Evolutionary conservation across 768 basidiomycete species (phyloP), one percentile per base, ranked within the genome.

Genomic region (Mycena leptocephala): DNA sequence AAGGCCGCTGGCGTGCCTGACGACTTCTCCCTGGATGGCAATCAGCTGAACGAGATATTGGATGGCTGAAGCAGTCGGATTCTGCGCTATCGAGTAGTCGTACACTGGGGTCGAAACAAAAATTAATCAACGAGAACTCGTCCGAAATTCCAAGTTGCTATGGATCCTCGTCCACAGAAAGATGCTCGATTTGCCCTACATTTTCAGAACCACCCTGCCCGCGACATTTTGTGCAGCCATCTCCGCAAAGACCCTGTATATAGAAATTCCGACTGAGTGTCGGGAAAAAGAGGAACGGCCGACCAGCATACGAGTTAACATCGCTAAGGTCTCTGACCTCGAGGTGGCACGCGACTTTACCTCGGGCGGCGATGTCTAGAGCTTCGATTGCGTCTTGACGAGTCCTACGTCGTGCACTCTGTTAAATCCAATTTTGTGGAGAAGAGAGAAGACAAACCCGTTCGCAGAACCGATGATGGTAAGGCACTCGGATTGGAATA

Each of bases 41-140:
- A 20, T 26, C 61, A 1, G 76, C 80, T 20, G 55, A 78, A 0
- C 35, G 82, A 0, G 87, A 90, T 70, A 91, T 90, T 70, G 80
- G 80, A 0, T 91, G 89, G 88, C 88, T 0, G 88, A 91, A 77
- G 85, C 85, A 0, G 74, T 89, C 11, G 86, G 86, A 0, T 86
- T 90, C 67, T 39, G 37, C 37, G 37, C 37, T 7, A 39, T 39
- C 37, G 14, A 39, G 37, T 39, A 39, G 37, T 14, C 37, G 14
- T 39, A 39, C 37, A 39, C 8, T 14, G 37, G 14, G 37, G 7
- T 39, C 37, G 37, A 39, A 7, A 39, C 7, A 39, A 39, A 39
- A 39, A 39, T 39, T 14, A 39, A 39, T 39, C 14, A 14, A 39
- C 14, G 14, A 14, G 37, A 14, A 39, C 14, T 39, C 14, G 37